phyloP scores from a whole-genome alignment of 768 basidiomycete species.

The Kwoniella heveanensis region DNA sequence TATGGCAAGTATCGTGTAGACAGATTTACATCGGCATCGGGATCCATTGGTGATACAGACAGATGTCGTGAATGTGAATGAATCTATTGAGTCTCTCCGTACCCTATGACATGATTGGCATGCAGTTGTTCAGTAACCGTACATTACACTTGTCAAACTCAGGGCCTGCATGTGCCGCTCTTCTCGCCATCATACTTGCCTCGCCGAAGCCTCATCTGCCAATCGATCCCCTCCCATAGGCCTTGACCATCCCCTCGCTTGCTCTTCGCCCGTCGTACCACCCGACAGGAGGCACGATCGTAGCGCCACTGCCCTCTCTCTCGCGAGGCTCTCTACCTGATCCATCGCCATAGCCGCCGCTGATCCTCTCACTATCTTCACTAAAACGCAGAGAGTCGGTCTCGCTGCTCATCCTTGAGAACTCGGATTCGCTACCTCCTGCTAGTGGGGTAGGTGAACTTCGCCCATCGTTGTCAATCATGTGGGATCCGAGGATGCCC shows the following conservation, averaged over 20 bases:
- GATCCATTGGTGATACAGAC: neutral
- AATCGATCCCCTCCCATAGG: slow-evolving; percentile 2
- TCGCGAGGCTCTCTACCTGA: slow-evolving; percentile 5
- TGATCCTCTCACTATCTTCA: neutral
- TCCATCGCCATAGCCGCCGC: neutral
- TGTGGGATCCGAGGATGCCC: slow-evolving; percentile 12
- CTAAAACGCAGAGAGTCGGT: neutral
- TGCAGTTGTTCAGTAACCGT: neutral
- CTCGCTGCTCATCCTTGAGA: slow-evolving; percentile 11
- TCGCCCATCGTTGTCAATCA: slow-evolving; percentile 1
- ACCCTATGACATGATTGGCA: neutral
- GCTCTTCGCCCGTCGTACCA: slow-evolving; percentile 21
- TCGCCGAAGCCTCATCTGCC: neutral
- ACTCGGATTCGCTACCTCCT: slow-evolving; percentile 10
- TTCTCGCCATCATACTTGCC: neutral
- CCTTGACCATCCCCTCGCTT: slow-evolving; percentile 19
- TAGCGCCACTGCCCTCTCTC: slow-evolving; percentile 14
- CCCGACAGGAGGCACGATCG: neutral
- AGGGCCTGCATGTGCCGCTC: too few relatives aligned
- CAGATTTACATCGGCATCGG: neutral
- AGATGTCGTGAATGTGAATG: neutral
- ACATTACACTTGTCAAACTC: too few relatives aligned
- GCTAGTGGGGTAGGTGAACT: slow-evolving; percentile 4
- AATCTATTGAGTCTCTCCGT: neutral
- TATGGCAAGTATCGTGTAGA: neutral